Conservation (phyloP, 208 protist genomes). For the Acanthamoeba triangularis region DNA sequence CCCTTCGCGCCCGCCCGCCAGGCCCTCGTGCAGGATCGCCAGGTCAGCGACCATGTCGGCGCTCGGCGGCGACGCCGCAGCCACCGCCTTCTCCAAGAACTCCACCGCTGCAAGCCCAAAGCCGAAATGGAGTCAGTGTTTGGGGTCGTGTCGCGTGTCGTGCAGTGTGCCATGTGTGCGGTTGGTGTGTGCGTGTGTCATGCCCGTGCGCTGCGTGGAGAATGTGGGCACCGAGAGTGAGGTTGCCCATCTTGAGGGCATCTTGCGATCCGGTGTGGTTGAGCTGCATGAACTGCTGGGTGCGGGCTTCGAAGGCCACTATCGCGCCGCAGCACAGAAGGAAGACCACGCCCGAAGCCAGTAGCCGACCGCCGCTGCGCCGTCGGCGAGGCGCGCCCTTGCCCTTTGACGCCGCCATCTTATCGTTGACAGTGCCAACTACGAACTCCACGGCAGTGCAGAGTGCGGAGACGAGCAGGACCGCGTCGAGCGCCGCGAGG, state of each 20-base stretch:
- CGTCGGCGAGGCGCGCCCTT: background rate
- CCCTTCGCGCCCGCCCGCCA: background rate
- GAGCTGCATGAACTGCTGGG: slow-evolving; percentile 10
- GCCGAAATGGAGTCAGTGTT: too few species aligned
- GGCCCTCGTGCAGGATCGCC: slow-evolving; percentile 45
- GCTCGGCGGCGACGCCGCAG: background rate
- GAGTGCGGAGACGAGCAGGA: background rate
- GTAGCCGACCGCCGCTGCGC: background rate
- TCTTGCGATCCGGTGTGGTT: slow-evolving; percentile 19
- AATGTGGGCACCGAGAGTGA: background rate
- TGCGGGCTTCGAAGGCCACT: background rate
- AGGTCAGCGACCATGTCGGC: slow-evolving; percentile 51
- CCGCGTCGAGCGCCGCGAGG: background rate
- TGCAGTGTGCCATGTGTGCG: background rate
- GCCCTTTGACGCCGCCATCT: background rate
- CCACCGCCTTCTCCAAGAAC: slow-evolving; percentile 1
- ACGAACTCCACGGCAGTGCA: background rate
- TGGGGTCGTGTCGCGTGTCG: too few species aligned
- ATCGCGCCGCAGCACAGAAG: slow-evolving; percentile 16
- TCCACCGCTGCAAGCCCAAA: background rate
- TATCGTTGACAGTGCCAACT: background rate
- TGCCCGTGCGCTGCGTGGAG: background rate
- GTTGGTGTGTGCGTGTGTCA: background rate
- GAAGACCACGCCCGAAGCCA: background rate
- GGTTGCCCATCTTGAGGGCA: slow-evolving; percentile 62